A percentile compares a stretch with the other conserved stretches of the same genome.
phyloP scores from a whole-genome alignment of 2,329 filamentous ascomycete species.

The Aspergillus sp. region DNA sequence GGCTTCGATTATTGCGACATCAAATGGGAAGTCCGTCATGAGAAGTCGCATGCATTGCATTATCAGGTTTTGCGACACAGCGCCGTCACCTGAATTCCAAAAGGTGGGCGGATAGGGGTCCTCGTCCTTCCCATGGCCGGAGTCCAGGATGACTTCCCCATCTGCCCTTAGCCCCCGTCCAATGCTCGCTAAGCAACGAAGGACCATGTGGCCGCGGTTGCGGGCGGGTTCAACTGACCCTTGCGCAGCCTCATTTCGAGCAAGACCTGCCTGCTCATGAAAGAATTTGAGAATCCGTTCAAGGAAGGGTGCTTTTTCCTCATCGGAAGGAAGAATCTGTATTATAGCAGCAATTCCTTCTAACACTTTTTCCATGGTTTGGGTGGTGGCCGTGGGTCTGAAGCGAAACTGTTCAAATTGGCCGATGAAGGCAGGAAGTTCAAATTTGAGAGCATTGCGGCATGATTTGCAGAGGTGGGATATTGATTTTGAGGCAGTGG shows the following conservation, averaged over 20 bases:
- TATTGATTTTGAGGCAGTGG: slow-evolving; percentile 49
- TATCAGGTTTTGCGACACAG: slow-evolving; percentile 38
- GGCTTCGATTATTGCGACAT: slow-evolving; percentile 49
- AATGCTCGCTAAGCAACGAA: slow-evolving; percentile 48
- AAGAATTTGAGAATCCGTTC: slow-evolving; percentile 45
- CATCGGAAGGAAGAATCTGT: slow-evolving; percentile 44
- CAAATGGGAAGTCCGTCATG: slow-evolving; percentile 45
- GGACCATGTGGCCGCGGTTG: slow-evolving; percentile 38
- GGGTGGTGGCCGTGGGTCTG: slow-evolving; percentile 41
- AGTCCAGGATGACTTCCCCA: slow-evolving; percentile 41
- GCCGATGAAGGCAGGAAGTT: slow-evolving; percentile 49
- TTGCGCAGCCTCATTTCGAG: slow-evolving; percentile 35
- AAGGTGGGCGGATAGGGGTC: slow-evolving; percentile 40
- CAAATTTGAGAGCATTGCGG: slow-evolving; percentile 43
- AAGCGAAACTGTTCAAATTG: slow-evolving; percentile 46
- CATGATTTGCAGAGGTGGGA: slow-evolving; percentile 50
- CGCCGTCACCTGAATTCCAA: slow-evolving; percentile 42
- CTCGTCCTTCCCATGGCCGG: slow-evolving; percentile 31
- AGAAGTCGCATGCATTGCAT: slow-evolving; percentile 48
- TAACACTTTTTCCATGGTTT: slow-evolving; percentile 47
- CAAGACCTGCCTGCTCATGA: slow-evolving; percentile 39
- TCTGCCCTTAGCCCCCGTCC: slow-evolving; percentile 46
- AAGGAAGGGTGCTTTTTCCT: slow-evolving; percentile 45
- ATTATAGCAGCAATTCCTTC: slow-evolving; percentile 52
- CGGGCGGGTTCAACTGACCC: slow-evolving; percentile 41